Conservation (phyloP, 371 early-diverging fungal genomes). For the Chytridium lagenaria region DNA sequence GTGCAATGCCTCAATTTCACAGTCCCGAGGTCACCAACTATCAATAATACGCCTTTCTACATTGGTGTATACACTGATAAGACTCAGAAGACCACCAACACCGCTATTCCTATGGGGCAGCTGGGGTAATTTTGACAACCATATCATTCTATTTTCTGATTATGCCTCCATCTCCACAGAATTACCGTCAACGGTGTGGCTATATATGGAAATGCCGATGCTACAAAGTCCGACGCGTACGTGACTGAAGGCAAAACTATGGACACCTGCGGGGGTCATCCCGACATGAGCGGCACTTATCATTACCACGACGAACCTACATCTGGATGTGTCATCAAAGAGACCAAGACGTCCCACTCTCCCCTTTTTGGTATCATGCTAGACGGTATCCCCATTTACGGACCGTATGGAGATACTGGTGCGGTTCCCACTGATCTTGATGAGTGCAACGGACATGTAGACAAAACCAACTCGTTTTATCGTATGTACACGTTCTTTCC, state of each 20-base stretch:
- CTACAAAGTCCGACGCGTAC: slow-evolving; percentile 7
- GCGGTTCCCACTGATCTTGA: neutral
- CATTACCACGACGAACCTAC: slow-evolving; percentile 2
- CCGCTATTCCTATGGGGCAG: neutral
- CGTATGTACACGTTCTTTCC: neutral
- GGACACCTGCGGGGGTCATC: slow-evolving; percentile 10
- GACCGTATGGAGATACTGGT: neutral
- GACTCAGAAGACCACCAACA: neutral
- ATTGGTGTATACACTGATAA: slow-evolving; percentile 12
- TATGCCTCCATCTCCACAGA: neutral
- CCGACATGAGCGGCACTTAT: neutral
- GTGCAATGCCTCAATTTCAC: neutral
- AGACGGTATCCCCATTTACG: neutral
- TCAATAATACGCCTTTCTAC: neutral
- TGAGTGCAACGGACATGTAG: slow-evolving; percentile 2
- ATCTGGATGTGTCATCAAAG: neutral
- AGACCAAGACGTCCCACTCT: neutral
- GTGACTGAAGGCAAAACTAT: slow-evolving; percentile 2
- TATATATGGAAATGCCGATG: slow-evolving; percentile 17
- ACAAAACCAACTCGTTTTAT: neutral
- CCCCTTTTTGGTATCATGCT: slow-evolving; percentile 3
- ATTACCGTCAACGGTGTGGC: slow-evolving; percentile 3
- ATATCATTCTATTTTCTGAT: neutral
- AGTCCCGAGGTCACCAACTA: neutral
- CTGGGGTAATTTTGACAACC: neutral